Conservation (phyloP, 257 asterid genomes). For the Jaltomata sinuosa region DNA sequence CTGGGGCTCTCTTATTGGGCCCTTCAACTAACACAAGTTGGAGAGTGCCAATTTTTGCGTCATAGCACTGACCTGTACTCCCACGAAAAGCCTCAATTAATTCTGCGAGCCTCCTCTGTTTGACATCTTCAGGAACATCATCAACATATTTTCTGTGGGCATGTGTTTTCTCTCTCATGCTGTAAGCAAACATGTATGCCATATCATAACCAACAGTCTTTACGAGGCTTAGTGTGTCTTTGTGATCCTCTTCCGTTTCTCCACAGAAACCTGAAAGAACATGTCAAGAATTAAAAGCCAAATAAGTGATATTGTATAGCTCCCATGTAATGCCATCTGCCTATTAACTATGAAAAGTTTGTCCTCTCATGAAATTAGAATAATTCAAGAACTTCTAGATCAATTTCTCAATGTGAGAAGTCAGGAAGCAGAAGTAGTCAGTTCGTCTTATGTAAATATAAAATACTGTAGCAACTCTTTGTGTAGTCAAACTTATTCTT, state of each 20-base stretch:
- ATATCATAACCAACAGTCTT: conserved; percentile 73
- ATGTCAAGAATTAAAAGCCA: background rate
- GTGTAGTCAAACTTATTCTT: background rate
- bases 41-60: conserved; percentile 60
- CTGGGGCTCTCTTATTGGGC: conserved; percentile 88
- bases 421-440: background rate
- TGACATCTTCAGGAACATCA: conserved; percentile 72
- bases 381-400: background rate
- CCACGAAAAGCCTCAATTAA: conserved; percentile 72
- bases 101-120: conserved; percentile 85
- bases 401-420: background rate
- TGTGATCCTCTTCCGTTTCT: conserved; percentile 88
- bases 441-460: background rate
- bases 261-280: conserved; percentile 76
- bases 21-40: conserved; percentile 96
- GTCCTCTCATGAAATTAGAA: background rate
- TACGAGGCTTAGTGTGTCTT: conserved; percentile 65
- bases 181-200: conserved; percentile 99
- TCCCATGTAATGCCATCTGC: background rate
- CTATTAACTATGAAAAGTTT: background rate
- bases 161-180: conserved; percentile 99
- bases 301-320: background rate
- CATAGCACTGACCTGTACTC: conserved; percentile 79
- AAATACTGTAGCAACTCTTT: background rate
- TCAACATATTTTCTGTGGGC: conserved; percentile 87